Evolutionary conservation across 345 rosid species (phyloP), one percentile per base, ranked within the genome.

Genomic region (Murraya paniculata): DNA sequence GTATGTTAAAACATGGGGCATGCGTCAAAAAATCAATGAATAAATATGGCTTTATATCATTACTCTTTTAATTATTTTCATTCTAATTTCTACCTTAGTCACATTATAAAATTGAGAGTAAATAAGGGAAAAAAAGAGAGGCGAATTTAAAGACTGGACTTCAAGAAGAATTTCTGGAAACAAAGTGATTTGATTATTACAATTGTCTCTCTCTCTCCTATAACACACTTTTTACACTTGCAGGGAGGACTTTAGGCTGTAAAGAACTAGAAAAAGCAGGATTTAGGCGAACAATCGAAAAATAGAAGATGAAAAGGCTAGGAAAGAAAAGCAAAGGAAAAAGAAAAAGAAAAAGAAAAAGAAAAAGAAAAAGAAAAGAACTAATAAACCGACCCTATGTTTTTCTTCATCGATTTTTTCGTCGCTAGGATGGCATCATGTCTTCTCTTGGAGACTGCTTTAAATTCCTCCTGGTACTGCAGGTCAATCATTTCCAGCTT

Each of bases 361-460:
- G 72, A 33, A 65, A 58, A 48, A 41, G 27, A 48, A 24, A 5
- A 4, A 31, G 30, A 3, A 59, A 9, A 25, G 60, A 36, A 33
- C 85, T 81, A 72, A 64, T 73, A 38, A 79, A 83, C 72, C 35
- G 81, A 76, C 68, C 80, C 81, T 62, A 67, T 50, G 74, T 76
- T 87, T 78, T 83, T 86, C 58, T 74, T 72, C 16, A 82, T 84
- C 68, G 79, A 77, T 83, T 79, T 91, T 50, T 64, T 89, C 7
- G 83, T 82, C 86, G 87, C 88, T 66, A 84, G 77, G 70, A 94
- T 88, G 3, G 97, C 94, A 76, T 88, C 93, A 53, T 91, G 87
- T 81, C 91, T 88, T 86, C 73, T 86, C 90, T 68, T 90, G 64
- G 60, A 50, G 78, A 92, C 86, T 80, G 88, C 89, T 76, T 88